Evolutionary conservation across 176 grass and related monocot genomes (phyloP).

Genomic region (Phyllostachys edulis): DNA sequence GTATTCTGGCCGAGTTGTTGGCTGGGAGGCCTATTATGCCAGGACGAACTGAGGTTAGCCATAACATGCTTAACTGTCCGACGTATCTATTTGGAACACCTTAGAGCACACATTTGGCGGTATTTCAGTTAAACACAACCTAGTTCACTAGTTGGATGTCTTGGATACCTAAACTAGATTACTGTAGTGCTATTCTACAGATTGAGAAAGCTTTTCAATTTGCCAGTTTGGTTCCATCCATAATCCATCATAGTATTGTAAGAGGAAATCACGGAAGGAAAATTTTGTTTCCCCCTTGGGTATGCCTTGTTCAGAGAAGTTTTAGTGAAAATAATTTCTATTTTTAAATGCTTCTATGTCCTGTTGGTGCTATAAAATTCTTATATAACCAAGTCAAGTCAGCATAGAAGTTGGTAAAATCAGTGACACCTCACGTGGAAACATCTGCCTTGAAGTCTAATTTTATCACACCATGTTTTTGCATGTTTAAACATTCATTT

Average conservation of each 20-base stretch:
- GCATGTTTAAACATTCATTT: slow-evolving; percentile 18
- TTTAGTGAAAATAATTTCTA: neutral
- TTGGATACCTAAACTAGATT: neutral
- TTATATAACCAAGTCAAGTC: neutral
- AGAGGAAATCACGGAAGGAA: neutral
- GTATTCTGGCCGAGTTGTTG: slow-evolving; percentile 73
- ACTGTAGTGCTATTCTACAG: slow-evolving; percentile 12
- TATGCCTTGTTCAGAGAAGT: neutral
- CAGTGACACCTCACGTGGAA: neutral
- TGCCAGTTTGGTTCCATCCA: neutral
- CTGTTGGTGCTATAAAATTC: neutral
- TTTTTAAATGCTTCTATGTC: neutral
- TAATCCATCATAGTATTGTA: neutral
- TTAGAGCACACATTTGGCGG: neutral
- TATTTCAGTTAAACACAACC: slow-evolving; percentile 4
- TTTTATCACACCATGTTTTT: neutral
- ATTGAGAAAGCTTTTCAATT: slow-evolving; percentile 2
- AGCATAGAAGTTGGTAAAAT: slow-evolving; percentile 4
- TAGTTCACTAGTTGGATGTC: neutral
- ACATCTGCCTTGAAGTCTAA: neutral
- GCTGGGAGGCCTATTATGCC: slow-evolving; percentile 87
- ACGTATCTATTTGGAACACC: neutral
- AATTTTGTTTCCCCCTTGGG: neutral
- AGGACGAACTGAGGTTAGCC: slow-evolving; percentile 78
- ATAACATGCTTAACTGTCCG: neutral